Base-by-base conservation (phyloP, 2,329 filamentous ascomycete genomes). In the Exserohilum turcica region DNA sequence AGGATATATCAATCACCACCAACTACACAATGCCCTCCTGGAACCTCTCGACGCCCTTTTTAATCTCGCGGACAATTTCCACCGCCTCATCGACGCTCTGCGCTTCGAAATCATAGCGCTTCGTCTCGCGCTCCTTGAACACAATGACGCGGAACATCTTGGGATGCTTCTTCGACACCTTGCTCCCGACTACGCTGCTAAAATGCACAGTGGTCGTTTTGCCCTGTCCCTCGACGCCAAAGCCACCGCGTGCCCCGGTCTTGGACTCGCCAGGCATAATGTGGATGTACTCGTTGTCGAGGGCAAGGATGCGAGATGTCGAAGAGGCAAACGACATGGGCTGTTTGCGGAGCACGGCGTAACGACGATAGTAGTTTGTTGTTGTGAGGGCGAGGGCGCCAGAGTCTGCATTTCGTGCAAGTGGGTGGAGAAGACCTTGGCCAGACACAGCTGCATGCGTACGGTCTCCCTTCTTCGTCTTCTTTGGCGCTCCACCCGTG, bases 101-200 rank as follows among this genome's bases (percentile, higher is more conserved):
- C n/a, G 89, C 86, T 74, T 93, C 90, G 71, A 94, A 94, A 61
- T 94, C 90, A 74, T 94, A 94, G 55, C 90, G 77, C 76, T 93
- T 93, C 56, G 83, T 87, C 76, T 92, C 90, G 1, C 86, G 84
- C 43, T 87, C 85, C 70, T 86, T 88, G 73, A 88, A 92, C 18
- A 93, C 87, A 47, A 91, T 79, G 19, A 91, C 87, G 75, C 92
- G 87, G 71, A 94, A 90, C 69, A 91, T 89, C 51, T 86, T 88
- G 2, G 90, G 89, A 70, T 93, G 90, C 67, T 90, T 89, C 66
- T 89, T 82, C 48, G 86, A 88, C 42, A 92, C 87, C 72, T 92
- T 93, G 70, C 89, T 91, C 2, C 90, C 90, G 13, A 95, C 84
- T 5, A 94, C 88, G 51, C 89, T 89, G 66, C 85, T 88, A 70